Base-by-base conservation (phyloP, 116 monocot species). In the Dioscorea cayenensis region DNA sequence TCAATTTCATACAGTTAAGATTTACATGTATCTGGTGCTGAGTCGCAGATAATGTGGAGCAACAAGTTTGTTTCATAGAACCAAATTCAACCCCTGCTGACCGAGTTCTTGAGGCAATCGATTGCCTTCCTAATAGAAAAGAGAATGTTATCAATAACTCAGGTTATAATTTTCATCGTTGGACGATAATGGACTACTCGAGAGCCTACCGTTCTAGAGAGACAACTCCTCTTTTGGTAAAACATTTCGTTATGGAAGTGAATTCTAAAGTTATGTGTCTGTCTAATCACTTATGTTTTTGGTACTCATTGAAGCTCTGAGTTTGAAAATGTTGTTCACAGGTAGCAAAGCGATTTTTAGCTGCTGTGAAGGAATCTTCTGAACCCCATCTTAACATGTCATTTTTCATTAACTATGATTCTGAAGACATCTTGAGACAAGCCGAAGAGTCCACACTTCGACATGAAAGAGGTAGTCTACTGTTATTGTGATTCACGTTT, bases 171-270 rank as follows among this genome's bases (percentile, higher is more conserved):
- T 91, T 95, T 72, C 76, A 66, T 4, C 82, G 91, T 7, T 82
- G 91, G 95, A 87, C 86, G 6, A 80, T 95, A 73, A 77, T 66
- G 69, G 95, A 95, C 59, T 95, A 85, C 64, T 77, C 77, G 3
- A 84, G 76, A 63, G 89, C 95, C 61, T 95, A 95, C 64, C 81
- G 10, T 48, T 86, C 85, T 61, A 71, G 87, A 73, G 83, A 86
- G 38, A 84, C 76, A 22, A 86, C 89, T 75, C 95, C 95, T 51
- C 79, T 86, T 60, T 49, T 51, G 77, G 94, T 94, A 84, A 20
- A 27, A 27, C 52, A 50, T 23, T 51, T 27, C 13, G 29, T 60
- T n/a, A 22, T 60, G 60, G 19, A 14, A 22, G 1, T 1, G 20
- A 14, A n/a, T n/a, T 60, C 60, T 60, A 60, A n/a, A 60, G 20